Evolutionary conservation across 106 monocot species (phyloP), one percentile per base, ranked within the genome.

Genomic region (Allium fistulosum): DNA sequence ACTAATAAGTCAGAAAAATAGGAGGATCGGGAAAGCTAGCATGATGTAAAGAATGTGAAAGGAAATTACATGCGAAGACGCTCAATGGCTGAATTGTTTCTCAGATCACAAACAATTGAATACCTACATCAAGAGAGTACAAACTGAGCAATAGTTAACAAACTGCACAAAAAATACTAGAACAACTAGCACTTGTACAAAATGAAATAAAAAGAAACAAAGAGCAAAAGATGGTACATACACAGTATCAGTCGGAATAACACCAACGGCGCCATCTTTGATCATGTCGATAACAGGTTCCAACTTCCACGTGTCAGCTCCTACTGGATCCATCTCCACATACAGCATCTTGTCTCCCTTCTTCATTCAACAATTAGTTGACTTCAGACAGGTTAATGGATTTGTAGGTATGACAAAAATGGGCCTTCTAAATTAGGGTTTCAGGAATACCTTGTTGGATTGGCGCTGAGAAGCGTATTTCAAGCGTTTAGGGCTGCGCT

Each of bases 211-310:
- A 5, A 18, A 49, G 49, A 8, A 66, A 22, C 59, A 59, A 9
- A 47, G 14, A 71, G 22, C 12, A 13, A 49, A 12, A 68, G 49
- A 17, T 17, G 49, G 65, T 51, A 18, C 80, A 50, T 94, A 99
- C 97, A 92, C 92, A n/a, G 97, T 99, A 71, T 99, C 97, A 6
- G 92, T 99, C 15, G 97, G 92, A 59, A 92, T 90, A 48, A 99
- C 87, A 10, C 92, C 92, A 22, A 92, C 97, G 12, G 80, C 92
- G 3, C 97, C 97, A 49, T 71, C 80, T 58, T 77, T 89, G 77
- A 99, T 84, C 17, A 89, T 80, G 63, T 92, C 59, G 45, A 90
- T 77, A 18, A 92, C 83, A 7, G 78, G 84, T 26, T 99, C 97
- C 68, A 99, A 68, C 82, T 87, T 92, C 97, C 92, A 92, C n/a